Conservation (phyloP, 2,329 filamentous ascomycete genomes). For the Botrytis pseudocinerea region DNA sequence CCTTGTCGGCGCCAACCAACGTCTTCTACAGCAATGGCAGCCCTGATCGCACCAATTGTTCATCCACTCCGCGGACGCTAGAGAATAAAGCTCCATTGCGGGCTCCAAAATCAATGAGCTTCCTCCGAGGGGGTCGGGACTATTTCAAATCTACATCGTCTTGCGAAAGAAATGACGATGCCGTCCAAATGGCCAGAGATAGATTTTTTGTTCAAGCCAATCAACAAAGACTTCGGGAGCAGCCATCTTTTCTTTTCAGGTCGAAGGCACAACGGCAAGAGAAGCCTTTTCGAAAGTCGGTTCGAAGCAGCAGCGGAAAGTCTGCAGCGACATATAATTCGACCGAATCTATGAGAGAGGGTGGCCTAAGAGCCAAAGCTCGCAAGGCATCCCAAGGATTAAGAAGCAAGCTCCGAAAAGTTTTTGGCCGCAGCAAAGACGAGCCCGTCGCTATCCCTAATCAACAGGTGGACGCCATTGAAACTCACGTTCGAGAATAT, state of each 20-base stretch:
- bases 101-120: slow-evolving; percentile 57
- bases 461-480: slow-evolving; percentile 53
- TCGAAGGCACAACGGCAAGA: slow-evolving; percentile 41
- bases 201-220: slow-evolving; percentile 43
- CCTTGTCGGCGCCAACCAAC: slow-evolving; percentile 30
- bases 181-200: slow-evolving; percentile 44
- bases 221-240: slow-evolving; percentile 44
- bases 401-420: slow-evolving; percentile 59
- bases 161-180: slow-evolving; percentile 41
- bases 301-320: slow-evolving; percentile 49
- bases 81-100: slow-evolving; percentile 42
- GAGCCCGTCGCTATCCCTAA: slow-evolving; percentile 46
- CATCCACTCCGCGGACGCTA: slow-evolving; percentile 33
- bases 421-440: slow-evolving; percentile 51
- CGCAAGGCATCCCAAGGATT: slow-evolving; percentile 63
- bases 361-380: slow-evolving; percentile 52
- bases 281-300: slow-evolving; percentile 50
- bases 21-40: slow-evolving; percentile 39
- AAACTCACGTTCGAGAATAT: slow-evolving; percentile 37
- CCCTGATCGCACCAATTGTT: slow-evolving; percentile 27
- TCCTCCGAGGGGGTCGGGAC: slow-evolving; percentile 45
- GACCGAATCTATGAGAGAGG: slow-evolving; percentile 36
- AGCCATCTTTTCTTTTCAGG: slow-evolving; percentile 49
- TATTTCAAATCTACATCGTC: slow-evolving; percentile 29
- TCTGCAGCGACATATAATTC: slow-evolving; percentile 37